These are phyloP conservation scores for Corymbia maculata DNA, from an alignment of 345 rosid species.

Conservation along the genomic window DNA sequence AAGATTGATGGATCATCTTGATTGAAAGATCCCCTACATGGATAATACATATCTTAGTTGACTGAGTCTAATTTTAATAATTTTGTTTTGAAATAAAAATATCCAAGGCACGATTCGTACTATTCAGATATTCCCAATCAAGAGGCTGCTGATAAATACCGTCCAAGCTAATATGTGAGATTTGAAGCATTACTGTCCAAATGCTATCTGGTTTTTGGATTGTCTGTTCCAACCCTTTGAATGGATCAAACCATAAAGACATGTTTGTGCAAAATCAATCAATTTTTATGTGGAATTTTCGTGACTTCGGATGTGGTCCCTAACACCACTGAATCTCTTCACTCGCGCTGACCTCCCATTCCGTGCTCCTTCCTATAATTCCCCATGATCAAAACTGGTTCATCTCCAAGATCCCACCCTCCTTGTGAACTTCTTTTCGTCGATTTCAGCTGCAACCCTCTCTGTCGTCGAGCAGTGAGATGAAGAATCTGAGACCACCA, in stretches of 20 bases:
- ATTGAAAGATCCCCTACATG: rapidly evolving
- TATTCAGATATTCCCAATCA: no score
- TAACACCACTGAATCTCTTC: neutral
- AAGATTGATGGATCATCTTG: rapidly evolving
- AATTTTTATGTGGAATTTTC: neutral
- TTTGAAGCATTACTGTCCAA: neutral
- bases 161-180: neutral
- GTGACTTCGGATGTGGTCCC: neutral
- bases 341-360: no score
- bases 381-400: no score
- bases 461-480: no score
- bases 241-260: neutral
- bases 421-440: no score
- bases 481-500: neutral
- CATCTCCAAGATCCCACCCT: no score
- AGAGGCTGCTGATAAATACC: neutral
- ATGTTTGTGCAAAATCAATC: neutral
- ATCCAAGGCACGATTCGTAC: neutral
- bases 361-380: no score
- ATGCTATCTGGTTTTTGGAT: neutral
- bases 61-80: neutral
- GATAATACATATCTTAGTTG: no score
- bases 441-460: no score
- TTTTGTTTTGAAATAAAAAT: no score
- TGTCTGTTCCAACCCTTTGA: neutral